These are phyloP conservation scores for Aureobasidium sp. DNA, from an alignment of 2,329 filamentous ascomycete species.

Conservation along the genomic window DNA sequence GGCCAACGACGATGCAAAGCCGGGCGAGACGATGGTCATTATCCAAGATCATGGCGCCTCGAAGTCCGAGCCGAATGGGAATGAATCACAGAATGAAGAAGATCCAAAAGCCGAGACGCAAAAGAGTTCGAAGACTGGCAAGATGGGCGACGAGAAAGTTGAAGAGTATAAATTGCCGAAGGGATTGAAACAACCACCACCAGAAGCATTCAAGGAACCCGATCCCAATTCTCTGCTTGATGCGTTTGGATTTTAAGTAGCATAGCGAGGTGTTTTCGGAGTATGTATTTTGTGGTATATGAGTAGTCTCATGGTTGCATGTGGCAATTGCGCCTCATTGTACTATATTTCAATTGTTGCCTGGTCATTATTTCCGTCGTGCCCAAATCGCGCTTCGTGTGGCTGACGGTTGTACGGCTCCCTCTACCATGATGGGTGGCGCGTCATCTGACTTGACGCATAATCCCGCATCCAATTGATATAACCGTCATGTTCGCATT, in stretches of 20 bases:
- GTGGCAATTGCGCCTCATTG: not conserved
- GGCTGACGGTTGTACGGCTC: not conserved
- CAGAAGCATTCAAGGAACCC: conserved; percentile 86
- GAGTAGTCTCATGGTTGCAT: not conserved
- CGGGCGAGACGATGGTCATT: not conserved
- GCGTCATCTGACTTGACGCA: not conserved
- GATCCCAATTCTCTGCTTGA: conserved; percentile 81
- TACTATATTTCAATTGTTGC: not conserved
- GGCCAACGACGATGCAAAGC: not conserved
- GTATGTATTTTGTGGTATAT: not conserved
- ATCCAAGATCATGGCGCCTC: not conserved
- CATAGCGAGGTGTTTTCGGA: not conserved
- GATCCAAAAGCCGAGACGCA: conserved; percentile 13
- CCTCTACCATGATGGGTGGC: not conserved
- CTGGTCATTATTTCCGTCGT: not conserved
- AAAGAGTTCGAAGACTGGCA: conserved; percentile 22
- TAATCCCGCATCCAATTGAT: not conserved
- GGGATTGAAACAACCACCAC: conserved; percentile 46
- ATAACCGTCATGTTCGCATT: not conserved
- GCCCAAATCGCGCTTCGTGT: not conserved
- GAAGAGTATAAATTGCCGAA: conserved; percentile 15
- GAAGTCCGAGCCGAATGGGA: not conserved
- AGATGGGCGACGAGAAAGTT: conserved; percentile 31
- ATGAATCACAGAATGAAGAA: too few relatives aligned
- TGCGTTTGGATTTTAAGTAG: conserved; percentile 76